Evolutionary conservation across 2,329 filamentous ascomycete genomes (phyloP).

Genomic region (Phyllosticta capitalensis): DNA sequence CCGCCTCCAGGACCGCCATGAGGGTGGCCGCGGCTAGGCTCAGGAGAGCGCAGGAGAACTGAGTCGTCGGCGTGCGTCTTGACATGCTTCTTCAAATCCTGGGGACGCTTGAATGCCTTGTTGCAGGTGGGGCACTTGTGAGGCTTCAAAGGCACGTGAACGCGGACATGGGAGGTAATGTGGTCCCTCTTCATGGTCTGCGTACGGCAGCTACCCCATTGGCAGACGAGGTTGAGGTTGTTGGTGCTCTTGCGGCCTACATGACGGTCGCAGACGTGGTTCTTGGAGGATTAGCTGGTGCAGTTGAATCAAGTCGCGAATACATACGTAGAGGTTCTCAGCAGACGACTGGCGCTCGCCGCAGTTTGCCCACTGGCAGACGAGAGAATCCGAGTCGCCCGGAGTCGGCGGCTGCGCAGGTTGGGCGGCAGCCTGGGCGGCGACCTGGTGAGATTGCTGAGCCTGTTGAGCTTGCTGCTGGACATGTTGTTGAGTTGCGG

Average conservation of each 20-base stretch:
- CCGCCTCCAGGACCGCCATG: slow-evolving; percentile 23
- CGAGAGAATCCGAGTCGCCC: slow-evolving; percentile 34
- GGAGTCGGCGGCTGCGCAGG: slow-evolving; percentile 15
- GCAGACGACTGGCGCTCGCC: slow-evolving; percentile 49
- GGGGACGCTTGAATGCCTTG: slow-evolving; percentile 97
- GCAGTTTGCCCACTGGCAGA: slow-evolving; percentile 55
- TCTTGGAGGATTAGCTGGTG: slow-evolving; percentile 43
- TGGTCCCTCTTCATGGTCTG: slow-evolving; percentile 98
- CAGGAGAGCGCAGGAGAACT: slow-evolving; percentile 57
- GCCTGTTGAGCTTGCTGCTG: not conserved
- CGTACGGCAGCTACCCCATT: slow-evolving; percentile 92
- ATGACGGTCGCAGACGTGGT: slow-evolving; percentile 96
- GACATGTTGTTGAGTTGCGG: not conserved
- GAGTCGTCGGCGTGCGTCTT: slow-evolving; percentile 98
- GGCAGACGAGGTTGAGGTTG: slow-evolving; percentile 93
- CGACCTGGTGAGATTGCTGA: too few relatives aligned
- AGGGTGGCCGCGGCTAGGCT: slow-evolving; percentile 41
- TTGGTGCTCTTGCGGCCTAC: slow-evolving; percentile 98
- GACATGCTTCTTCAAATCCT: slow-evolving; percentile 98
- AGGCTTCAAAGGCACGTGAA: slow-evolving; percentile 97
- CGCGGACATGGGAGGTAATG: slow-evolving; percentile 97
- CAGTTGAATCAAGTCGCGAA: not conserved
- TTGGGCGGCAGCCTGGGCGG: not conserved
- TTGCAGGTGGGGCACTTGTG: slow-evolving; percentile 99
- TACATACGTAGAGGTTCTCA: slow-evolving; percentile 51